These are phyloP conservation scores for Pinus tabuliformis DNA, from an alignment of 75 land plant species.

Conservation along the genomic window DNA sequence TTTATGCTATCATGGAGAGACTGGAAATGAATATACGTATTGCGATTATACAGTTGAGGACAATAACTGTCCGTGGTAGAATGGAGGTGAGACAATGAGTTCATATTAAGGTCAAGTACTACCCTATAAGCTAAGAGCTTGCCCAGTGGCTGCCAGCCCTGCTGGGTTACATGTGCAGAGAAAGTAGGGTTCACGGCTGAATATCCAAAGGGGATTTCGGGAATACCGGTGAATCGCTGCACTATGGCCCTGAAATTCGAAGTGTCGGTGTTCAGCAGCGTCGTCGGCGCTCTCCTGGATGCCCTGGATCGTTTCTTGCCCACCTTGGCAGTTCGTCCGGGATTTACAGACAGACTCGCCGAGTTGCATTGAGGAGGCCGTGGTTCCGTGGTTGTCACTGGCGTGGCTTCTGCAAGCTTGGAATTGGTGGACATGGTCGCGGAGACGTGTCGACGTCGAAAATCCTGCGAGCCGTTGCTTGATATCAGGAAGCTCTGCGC, in stretches of 20 bases:
- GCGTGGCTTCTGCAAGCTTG: no score
- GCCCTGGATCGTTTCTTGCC: constrained; percentile 38
- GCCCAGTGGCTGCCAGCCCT: no score
- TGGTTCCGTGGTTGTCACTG: neutral
- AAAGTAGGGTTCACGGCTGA: neutral
- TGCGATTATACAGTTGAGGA: no score
- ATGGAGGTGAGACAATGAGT: neutral
- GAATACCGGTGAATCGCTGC: constrained; percentile 77
- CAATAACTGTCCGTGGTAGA: neutral
- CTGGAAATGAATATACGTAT: neutral
- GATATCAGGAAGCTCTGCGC: neutral
- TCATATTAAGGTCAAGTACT: neutral
- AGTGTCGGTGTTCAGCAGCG: constrained; percentile 54
- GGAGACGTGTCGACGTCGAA: neutral
- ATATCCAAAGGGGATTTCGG: neutral
- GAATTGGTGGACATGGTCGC: neutral
- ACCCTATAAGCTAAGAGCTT: neutral
- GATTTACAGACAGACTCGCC: neutral
- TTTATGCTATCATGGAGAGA: neutral
- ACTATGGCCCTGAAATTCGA: constrained; percentile 68
- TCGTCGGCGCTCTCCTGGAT: constrained; percentile 45
- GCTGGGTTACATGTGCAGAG: neutral
- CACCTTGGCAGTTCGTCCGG: constrained; percentile 11
- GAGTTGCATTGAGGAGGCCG: neutral
- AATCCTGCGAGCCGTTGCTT: neutral